Evolutionary conservation across 2,329 filamentous ascomycete species (phyloP), one percentile per base, ranked within the genome.

Genomic region (Ophiostoma novo-ulmi): DNA sequence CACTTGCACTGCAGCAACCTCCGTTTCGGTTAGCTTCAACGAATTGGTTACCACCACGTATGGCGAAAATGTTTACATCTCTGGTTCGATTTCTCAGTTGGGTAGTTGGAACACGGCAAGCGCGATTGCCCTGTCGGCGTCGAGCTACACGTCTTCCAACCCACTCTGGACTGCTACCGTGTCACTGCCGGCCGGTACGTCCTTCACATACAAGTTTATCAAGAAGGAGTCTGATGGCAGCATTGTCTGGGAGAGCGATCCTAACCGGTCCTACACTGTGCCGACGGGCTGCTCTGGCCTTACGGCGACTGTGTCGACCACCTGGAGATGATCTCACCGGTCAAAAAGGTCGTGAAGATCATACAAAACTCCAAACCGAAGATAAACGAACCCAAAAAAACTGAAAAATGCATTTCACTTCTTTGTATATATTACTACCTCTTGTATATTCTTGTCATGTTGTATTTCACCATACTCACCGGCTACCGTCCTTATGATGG

Each of bases 181-280:
- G 38, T 80, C 79, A 1, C 78, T 93, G 20, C 78, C 81, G 0
- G 81, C 86, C 0, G 89, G 89, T 1, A 81, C 82, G 66, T 79
- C 78, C 3, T 80, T 92, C 61, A 76, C 87, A 79, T 92, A 91
- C 78, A 92, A 92, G 80, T 93, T 87, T 76, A 84, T 92, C 75
- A 85, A 85, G 67, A 83, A 89, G 61, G 81, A 82, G 71, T 76
- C 78, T 0, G 83, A 85, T 74, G 86, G 88, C 0, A 80, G 80
- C 0, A 79, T 90, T 10, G 82, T 79, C 2, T 92, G 90, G 89
- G 90, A 93, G 80, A 81, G 80, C 67, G 89, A 89, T 67, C 82
- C 84, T 0, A 84, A 87, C 76, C 82, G 81, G 63, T 75, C 76
- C 17, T 80, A 80, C 72, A 80, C 78, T 3, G 78, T 75, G 41